Conservation (phyloP, 192 early-diverging fungal species). For the Neocallimastix lanati region DNA sequence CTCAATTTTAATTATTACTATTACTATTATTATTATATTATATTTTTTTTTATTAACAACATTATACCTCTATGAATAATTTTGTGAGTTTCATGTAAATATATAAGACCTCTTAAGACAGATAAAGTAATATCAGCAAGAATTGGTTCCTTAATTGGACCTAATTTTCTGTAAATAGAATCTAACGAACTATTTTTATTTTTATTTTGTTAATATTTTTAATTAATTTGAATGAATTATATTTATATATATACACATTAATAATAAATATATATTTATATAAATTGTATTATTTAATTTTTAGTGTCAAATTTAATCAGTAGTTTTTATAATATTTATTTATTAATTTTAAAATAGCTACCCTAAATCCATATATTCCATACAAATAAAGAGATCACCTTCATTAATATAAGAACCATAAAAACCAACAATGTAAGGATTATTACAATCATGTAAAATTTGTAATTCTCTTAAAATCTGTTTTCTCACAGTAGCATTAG, state of each 20-base stretch:
- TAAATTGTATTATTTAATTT: no score
- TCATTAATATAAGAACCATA: slow-evolving; percentile 82
- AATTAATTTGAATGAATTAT: no score
- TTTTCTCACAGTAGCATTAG: slow-evolving; percentile 38
- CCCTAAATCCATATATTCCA: slow-evolving; percentile 94
- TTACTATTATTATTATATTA: no score
- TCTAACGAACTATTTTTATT: slow-evolving; percentile 86
- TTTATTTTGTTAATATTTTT: no score
- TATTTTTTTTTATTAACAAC: no score
- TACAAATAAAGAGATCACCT: slow-evolving; percentile 75
- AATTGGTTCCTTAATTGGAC: slow-evolving; percentile 71
- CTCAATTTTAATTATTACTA: no score
- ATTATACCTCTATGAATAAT: slow-evolving; percentile 87
- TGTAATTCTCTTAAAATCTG: slow-evolving; percentile 83
- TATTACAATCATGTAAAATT: slow-evolving; percentile 74
- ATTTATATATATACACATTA: no score
- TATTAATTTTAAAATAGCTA: no score
- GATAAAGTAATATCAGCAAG: slow-evolving; percentile 75
- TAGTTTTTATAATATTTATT: no score
- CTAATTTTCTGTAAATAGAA: slow-evolving; percentile 67
- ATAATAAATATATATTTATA: no score
- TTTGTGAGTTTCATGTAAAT: slow-evolving; percentile 68
- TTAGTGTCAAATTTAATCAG: no score
- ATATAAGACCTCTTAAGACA: slow-evolving; percentile 65
- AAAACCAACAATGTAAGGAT: slow-evolving; percentile 86